These are phyloP conservation scores for Xenoacremonium recifei DNA, from an alignment of 2,329 filamentous ascomycete species.

Conservation along the genomic window DNA sequence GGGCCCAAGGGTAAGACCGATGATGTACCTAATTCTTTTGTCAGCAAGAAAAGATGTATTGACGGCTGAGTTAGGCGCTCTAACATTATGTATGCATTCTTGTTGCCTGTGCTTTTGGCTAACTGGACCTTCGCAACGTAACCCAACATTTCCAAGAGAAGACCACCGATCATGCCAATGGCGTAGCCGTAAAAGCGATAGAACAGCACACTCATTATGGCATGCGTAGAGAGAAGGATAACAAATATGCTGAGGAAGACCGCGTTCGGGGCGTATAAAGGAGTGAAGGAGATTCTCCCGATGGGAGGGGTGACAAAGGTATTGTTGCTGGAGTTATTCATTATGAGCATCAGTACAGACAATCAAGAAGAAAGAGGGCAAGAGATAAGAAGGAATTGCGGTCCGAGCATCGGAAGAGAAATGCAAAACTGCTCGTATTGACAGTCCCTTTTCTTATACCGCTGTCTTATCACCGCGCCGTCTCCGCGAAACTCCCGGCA, in stretches of 20 bases:
- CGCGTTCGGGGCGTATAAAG: neutral
- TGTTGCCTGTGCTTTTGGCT: constrained; percentile 11
- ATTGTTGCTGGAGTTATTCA: constrained; percentile 2
- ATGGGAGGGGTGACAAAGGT: constrained; percentile 4
- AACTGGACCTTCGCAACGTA: constrained; percentile 18
- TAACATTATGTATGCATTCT: constrained; percentile 19
- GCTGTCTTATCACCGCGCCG: too few relatives aligned
- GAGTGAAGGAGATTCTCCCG: neutral
- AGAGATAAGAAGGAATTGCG: too few relatives aligned
- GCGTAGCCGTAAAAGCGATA: constrained; percentile 16
- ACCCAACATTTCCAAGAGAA: constrained; percentile 16
- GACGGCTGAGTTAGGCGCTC: neutral
- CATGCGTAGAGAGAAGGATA: neutral
- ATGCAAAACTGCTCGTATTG: too few relatives aligned
- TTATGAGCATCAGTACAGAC: too few relatives aligned
- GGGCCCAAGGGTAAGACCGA: constrained; percentile 18
- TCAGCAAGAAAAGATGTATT: neutral
- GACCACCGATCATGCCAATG: constrained; percentile 17
- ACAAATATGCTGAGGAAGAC: neutral
- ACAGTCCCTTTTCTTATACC: too few relatives aligned
- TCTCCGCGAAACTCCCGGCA: too few relatives aligned
- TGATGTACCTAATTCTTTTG: constrained; percentile 14
- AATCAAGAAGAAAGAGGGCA: too few relatives aligned
- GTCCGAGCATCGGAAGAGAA: too few relatives aligned
- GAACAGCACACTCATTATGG: constrained; percentile 5